Conservation (phyloP, 176 grass and related monocot species). For the Bothriochloa decipiens region DNA sequence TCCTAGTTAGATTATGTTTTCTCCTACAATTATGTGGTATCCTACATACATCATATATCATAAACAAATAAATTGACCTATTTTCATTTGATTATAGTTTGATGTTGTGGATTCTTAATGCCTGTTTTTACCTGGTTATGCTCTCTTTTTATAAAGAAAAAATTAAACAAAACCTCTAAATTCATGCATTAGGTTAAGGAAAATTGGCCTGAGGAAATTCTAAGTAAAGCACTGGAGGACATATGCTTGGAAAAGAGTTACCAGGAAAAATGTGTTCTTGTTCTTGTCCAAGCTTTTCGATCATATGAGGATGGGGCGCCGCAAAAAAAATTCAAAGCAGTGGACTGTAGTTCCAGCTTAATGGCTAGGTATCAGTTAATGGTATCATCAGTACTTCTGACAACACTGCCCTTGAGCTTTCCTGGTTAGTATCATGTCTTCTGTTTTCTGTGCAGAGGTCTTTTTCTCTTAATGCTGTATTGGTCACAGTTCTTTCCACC, state of each 20-base stretch:
- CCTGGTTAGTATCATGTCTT: conserved; percentile 57
- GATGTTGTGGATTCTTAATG: neutral
- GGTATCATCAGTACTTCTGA: conserved; percentile 92
- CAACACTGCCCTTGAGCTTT: conserved; percentile 87
- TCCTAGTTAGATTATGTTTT: conserved; percentile 3
- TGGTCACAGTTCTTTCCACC: neutral
- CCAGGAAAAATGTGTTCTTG: conserved; percentile 82
- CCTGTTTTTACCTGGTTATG: conserved; percentile 4
- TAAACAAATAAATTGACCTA: conserved; percentile 1
- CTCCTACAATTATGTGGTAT: conserved; percentile 2
- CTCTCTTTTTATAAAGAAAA: neutral
- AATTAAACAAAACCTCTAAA: conserved; percentile 18
- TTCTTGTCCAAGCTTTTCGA: conserved; percentile 72
- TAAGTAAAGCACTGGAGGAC: conserved; percentile 81
- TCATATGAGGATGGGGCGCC: conserved; percentile 54
- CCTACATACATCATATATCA: conserved; percentile 6
- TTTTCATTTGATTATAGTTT: neutral
- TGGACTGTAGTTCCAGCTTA: conserved; percentile 62
- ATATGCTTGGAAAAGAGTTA: conserved; percentile 85
- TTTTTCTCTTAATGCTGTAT: conserved; percentile 26
- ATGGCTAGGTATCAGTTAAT: conserved; percentile 88
- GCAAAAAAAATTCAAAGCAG: conserved; percentile 46
- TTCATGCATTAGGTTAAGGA: conserved; percentile 57
- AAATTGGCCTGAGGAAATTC: conserved; percentile 74
- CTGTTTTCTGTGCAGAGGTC: neutral